These are phyloP conservation scores for Nothophytophthora sp. DNA, from an alignment of 352 stramenopile species.

Conservation along the genomic window DNA sequence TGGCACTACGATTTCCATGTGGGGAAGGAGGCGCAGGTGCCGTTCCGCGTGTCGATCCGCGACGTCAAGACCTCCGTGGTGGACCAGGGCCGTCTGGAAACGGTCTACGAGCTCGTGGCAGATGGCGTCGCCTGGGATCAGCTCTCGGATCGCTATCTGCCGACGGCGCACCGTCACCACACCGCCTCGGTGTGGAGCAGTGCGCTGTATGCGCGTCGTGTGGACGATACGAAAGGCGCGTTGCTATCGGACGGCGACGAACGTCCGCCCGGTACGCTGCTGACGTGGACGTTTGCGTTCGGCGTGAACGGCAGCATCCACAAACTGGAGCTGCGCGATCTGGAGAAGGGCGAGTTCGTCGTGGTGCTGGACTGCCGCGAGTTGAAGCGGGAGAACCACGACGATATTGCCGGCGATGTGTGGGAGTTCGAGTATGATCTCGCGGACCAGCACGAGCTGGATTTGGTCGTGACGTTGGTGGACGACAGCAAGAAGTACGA, in stretches of 20 bases:
- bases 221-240: slow-evolving; percentile 48
- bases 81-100: slow-evolving; percentile 65
- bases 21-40: slow-evolving; percentile 27
- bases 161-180: slow-evolving; percentile 27
- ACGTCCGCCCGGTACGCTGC: slow-evolving; percentile 40
- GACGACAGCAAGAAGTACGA: slow-evolving; percentile 71
- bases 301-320: slow-evolving; percentile 73
- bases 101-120: slow-evolving; percentile 71
- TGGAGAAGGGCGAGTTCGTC: slow-evolving; percentile 76
- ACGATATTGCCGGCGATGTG: slow-evolving; percentile 64
- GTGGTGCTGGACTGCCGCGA: slow-evolving; percentile 76
- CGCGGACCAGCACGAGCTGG: slow-evolving; percentile 69
- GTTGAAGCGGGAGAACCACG: slow-evolving; percentile 53
- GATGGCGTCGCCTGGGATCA: slow-evolving; percentile 70
- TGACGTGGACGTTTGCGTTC: slow-evolving; percentile 86
- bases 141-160: slow-evolving; percentile 55
- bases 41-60: slow-evolving; percentile 72
- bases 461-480: slow-evolving; percentile 64
- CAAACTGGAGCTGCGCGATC: slow-evolving; percentile 73
- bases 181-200: slow-evolving; percentile 71
- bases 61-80: slow-evolving; percentile 76
- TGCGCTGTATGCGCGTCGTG: slow-evolving; percentile 74
- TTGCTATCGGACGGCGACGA: slow-evolving; percentile 43
- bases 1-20: slow-evolving; percentile 83
- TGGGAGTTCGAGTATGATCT: slow-evolving; percentile 80